Evolutionary conservation across 2,329 filamentous ascomycete genomes (phyloP).

Genomic region (Malbranchea zuffiana): DNA sequence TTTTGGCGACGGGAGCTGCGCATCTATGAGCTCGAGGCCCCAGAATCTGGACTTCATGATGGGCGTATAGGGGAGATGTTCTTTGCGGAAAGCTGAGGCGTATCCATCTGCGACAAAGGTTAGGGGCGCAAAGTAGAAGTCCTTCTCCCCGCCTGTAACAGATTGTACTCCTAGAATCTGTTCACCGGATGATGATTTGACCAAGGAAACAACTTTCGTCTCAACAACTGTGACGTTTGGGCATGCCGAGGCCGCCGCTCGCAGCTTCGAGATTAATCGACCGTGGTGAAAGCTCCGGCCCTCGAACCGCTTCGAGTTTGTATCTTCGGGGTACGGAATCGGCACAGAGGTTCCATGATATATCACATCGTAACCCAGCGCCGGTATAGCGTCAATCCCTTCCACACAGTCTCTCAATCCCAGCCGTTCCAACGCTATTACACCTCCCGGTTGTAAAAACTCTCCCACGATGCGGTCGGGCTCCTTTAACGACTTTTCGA

Average conservation of each 20-base stretch:
- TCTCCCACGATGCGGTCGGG: conserved; percentile 95
- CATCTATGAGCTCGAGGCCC: conserved; percentile 84
- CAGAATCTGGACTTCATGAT: conserved; percentile 79
- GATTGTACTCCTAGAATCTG: conserved; percentile 77
- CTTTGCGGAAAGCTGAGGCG: conserved; percentile 78
- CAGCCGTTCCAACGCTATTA: conserved; percentile 66
- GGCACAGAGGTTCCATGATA: conserved; percentile 63
- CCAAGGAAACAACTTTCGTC: conserved; percentile 67
- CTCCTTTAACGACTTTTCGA: conserved; percentile 82
- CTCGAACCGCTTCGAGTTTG: conserved; percentile 45
- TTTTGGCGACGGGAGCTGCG: conserved; percentile 59
- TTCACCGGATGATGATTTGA: conserved; percentile 56
- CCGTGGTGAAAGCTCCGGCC: conserved; percentile 89
- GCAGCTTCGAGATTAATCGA: conserved; percentile 74
- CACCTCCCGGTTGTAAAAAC: conserved; percentile 83
- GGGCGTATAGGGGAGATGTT: conserved; percentile 57
- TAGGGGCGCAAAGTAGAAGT: conserved; percentile 78
- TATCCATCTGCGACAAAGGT: conserved; percentile 92
- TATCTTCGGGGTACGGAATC: conserved; percentile 65
- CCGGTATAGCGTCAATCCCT: conserved; percentile 72
- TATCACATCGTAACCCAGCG: conserved; percentile 77
- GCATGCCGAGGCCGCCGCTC: conserved; percentile 60
- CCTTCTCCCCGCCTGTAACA: conserved; percentile 52
- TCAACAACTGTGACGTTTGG: conserved; percentile 85
- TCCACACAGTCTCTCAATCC: conserved; percentile 76